phyloP scores from a whole-genome alignment of 164 flowering plant species.

The Hamamelis virginiana region DNA sequence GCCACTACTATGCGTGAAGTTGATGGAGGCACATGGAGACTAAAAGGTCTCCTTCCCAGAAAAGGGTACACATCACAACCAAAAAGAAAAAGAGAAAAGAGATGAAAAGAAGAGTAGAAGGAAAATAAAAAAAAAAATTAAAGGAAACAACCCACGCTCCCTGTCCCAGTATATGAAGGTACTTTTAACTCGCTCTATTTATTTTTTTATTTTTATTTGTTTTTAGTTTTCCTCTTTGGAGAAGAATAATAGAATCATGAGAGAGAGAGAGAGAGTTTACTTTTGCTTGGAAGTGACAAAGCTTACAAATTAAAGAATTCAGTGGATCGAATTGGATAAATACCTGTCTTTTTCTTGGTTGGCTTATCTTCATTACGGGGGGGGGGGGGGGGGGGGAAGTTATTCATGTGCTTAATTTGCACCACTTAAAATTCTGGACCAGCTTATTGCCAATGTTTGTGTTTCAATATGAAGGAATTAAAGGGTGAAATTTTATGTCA shows the following conservation, averaged over 20 bases:
- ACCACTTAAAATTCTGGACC: too few species aligned
- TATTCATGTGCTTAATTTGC: too few species aligned
- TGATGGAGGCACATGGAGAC: conserved; percentile 54
- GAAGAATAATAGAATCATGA: conserved; percentile 6
- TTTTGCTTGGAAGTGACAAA: too few species aligned
- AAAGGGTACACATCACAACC: conserved; percentile 29
- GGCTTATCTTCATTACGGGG: too few species aligned
- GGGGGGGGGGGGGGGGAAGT: too few species aligned
- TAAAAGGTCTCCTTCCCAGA: conserved; percentile 27
- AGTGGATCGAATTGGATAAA: too few species aligned
- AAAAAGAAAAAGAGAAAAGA: conserved; percentile 28
- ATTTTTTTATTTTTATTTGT: not conserved
- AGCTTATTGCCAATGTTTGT: too few species aligned
- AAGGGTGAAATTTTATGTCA: too few species aligned
- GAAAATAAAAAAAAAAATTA: not conserved
- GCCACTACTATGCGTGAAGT: conserved; percentile 36
- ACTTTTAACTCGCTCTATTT: conserved; percentile 9
- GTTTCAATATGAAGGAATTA: too few species aligned
- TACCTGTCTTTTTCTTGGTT: too few species aligned
- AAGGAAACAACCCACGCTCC: conserved; percentile 27
- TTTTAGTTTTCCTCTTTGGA: conserved; percentile 4
- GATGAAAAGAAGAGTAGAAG: conserved; percentile 13
- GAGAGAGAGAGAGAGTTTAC: not conserved
- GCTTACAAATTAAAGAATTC: too few species aligned
- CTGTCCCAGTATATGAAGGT: conserved; percentile 15